Evolutionary conservation across 2,329 filamentous ascomycete species (phyloP).

Genomic region (Fusarium sacchari): DNA sequence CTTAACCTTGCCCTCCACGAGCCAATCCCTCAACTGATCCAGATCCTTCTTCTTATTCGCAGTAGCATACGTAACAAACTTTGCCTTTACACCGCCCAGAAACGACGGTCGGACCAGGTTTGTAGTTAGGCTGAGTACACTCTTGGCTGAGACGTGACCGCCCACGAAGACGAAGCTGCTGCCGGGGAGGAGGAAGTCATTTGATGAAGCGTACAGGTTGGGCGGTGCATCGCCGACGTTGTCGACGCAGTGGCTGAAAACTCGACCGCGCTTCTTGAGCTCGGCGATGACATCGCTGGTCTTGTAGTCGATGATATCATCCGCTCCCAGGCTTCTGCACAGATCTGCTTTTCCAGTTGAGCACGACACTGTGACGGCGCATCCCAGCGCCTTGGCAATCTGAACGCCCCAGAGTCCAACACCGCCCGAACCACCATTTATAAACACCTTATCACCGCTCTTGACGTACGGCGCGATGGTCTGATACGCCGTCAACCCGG

Average conservation of each 20-base stretch:
- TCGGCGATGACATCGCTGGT: constrained; percentile 57
- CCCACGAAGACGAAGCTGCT: constrained; percentile 65
- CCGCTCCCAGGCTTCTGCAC: constrained; percentile 68
- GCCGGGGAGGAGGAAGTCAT: constrained; percentile 59
- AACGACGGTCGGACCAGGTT: constrained; percentile 47
- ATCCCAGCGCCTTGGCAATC: constrained; percentile 70
- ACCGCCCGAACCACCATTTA: constrained; percentile 74
- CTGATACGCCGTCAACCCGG: constrained; percentile 61
- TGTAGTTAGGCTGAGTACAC: constrained; percentile 36
- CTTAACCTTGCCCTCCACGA: constrained; percentile 67
- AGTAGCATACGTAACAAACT: constrained; percentile 53
- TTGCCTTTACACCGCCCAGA: constrained; percentile 54
- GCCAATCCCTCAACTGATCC: constrained; percentile 62
- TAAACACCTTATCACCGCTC: constrained; percentile 67
- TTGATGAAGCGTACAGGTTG: constrained; percentile 62
- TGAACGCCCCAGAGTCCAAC: constrained; percentile 71
- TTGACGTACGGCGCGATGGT: constrained; percentile 58
- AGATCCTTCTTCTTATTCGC: constrained; percentile 58
- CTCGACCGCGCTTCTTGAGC: constrained; percentile 57
- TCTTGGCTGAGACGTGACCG: constrained; percentile 47
- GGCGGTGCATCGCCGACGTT: constrained; percentile 63
- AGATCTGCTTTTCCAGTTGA: constrained; percentile 68
- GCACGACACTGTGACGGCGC: constrained; percentile 69
- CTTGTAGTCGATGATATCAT: constrained; percentile 72
- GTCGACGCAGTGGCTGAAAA: constrained; percentile 66